Evolutionary conservation across 23 red algal genomes (phyloP), one percentile per base, ranked within the genome.

Genomic region (Gracilaria gracilis): DNA sequence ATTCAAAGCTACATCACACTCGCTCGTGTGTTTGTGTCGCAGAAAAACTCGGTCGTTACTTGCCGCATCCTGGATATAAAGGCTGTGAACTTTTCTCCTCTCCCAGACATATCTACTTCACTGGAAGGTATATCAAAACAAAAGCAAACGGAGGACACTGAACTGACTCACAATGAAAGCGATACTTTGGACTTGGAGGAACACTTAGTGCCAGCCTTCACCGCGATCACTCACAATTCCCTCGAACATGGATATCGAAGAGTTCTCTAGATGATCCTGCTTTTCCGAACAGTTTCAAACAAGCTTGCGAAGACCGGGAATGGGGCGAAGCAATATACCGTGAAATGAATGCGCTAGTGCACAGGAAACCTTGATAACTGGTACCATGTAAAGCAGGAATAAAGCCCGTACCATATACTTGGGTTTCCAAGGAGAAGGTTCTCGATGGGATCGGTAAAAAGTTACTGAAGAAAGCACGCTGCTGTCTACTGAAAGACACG

Each of bases 401-500:
- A 16, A 21, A 77, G 29, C 47, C 57, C 6, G 37, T 62, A 9
- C 67, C 69, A 16, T 77, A 19, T 23, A 88, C 67, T 47, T 75
- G 67, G 42, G 15, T 46, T 7, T 88, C 77, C 28, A 42, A 24
- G 0, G 65, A 50, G 57, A 88, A 67, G 8, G 21, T 58, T 23
- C 17, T n/a, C 19, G 67, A 46, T 51, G 27, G 14, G 5, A 51
- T 6, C 11, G 42, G 42, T 46, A 28, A 42, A 9, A 37, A 20
- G 6, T 23, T 57, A n/a, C 59, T 88, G 2, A 28, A 57, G 49
- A 75, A 75, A 23, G 67, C 53, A 20, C 67, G 67, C 23, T 88
- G 67, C n/a, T 39, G 34, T 0, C 33, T 75, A 31, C 7, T 67
- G 8, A 4, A 0, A 12, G 66, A 88, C 50, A 57, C 28, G 31